Conservation (phyloP, 805 yeast genomes). For the Brettanomyces naardenensis region DNA sequence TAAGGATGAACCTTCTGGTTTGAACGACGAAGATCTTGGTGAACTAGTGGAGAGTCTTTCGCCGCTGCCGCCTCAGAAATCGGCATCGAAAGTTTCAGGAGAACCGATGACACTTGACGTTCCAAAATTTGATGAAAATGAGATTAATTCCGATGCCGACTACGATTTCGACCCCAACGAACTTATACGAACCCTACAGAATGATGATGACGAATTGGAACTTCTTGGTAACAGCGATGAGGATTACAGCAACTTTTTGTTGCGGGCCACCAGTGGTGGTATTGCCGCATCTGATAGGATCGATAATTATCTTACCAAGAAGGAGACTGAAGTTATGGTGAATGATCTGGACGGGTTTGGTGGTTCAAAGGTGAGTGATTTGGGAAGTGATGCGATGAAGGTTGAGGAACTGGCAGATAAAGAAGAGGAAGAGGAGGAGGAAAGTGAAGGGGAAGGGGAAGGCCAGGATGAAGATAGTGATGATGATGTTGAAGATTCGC, state of each 20-base stretch:
- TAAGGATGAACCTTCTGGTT: constrained; percentile 2
- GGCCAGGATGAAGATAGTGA: constrained; percentile 30
- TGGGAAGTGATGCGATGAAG: constrained; percentile 28
- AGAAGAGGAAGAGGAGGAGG: constrained; percentile 19
- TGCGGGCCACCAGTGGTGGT: background rate
- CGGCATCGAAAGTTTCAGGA: constrained; percentile 16
- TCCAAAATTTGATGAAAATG: constrained; percentile 41
- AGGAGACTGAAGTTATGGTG: constrained; percentile 36
- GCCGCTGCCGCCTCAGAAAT: background rate
- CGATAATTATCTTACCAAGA: constrained; percentile 23
- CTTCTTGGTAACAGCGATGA: constrained; percentile 29
- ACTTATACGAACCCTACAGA: constrained; percentile 29
- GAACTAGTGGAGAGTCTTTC: constrained; percentile 35
- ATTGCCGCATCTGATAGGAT: constrained; percentile 5
- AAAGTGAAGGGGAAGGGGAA: constrained; percentile 28
- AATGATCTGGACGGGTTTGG: constrained; percentile 28
- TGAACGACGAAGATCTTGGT: constrained; percentile 53
- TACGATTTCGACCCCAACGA: constrained; percentile 49
- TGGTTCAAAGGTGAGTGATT: background rate
- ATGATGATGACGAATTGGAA: constrained; percentile 31
- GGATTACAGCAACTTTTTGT: constrained; percentile 28
- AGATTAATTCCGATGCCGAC: constrained; percentile 51
- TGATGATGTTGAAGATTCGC: constrained; percentile 24
- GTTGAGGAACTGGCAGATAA: constrained; percentile 31
- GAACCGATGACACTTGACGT: constrained; percentile 33